phyloP scores from a whole-genome alignment of 306 rosid genomes.

The Hylodesmum podocarpum region DNA sequence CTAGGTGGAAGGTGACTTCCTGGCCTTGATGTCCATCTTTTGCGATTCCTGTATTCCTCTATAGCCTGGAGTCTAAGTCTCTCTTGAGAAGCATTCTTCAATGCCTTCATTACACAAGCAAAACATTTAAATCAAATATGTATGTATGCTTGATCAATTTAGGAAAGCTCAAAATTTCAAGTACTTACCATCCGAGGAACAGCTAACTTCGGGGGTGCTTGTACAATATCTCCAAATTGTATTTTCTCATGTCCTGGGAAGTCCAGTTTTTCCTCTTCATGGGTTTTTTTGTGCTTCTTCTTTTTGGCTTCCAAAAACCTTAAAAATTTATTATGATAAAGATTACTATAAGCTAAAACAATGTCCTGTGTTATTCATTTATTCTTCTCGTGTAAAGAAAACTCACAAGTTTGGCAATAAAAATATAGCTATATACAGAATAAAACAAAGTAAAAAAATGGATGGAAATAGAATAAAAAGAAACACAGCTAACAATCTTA shows the following conservation, averaged over 20 bases:
- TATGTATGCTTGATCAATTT: background rate
- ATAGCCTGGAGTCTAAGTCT: slow-evolving; percentile 77
- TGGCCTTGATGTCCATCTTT: slow-evolving; percentile 82
- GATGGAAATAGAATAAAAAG: background rate
- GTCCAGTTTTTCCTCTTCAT: slow-evolving; percentile 44
- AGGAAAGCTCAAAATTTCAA: slow-evolving; percentile 10
- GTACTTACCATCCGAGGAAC: slow-evolving; percentile 62
- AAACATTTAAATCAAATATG: slow-evolving; percentile 12
- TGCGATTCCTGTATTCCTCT: slow-evolving; percentile 79
- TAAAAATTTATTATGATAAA: slow-evolving; percentile 22
- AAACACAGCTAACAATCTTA: background rate
- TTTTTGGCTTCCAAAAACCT: slow-evolving; percentile 70
- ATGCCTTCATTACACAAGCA: slow-evolving; percentile 50
- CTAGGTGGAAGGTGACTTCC: slow-evolving; percentile 62
- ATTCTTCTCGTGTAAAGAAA: background rate
- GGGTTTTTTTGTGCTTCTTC: slow-evolving; percentile 61
- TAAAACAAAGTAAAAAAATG: background rate
- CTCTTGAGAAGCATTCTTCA: slow-evolving; percentile 77
- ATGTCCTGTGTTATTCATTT: background rate
- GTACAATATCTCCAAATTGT: slow-evolving; percentile 85
- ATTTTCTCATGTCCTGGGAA: slow-evolving; percentile 78
- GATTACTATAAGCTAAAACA: slow-evolving; percentile 15
- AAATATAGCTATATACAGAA: background rate
- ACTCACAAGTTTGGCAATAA: background rate
- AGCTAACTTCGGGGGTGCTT: slow-evolving; percentile 84